Conservation (phyloP, 2,329 filamentous ascomycete species). For the Nemania bipapillata region DNA sequence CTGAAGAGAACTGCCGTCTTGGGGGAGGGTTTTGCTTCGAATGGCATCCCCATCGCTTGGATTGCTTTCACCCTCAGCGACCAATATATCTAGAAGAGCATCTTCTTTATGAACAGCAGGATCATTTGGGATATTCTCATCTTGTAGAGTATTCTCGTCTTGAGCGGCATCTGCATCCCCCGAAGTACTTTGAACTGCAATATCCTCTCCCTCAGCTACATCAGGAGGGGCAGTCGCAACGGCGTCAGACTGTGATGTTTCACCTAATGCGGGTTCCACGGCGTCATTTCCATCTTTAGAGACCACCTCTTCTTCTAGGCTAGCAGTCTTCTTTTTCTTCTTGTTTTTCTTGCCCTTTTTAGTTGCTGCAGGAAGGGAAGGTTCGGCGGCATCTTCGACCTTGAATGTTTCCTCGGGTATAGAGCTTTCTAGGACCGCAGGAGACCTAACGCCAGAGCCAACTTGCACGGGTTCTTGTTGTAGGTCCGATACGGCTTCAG, state of each 20-base stretch:
- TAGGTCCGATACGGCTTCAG: slow-evolving; percentile 21
- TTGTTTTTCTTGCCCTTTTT: slow-evolving; percentile 52
- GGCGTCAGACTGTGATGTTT: slow-evolving; percentile 6
- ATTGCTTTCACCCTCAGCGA: not conserved
- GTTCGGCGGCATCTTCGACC: slow-evolving; percentile 14
- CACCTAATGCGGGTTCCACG: not conserved
- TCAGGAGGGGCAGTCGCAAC: not conserved
- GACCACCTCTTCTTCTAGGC: slow-evolving; percentile 6
- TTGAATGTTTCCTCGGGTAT: slow-evolving; percentile 13
- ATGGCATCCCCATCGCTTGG: not conserved
- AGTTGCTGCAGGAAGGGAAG: slow-evolving; percentile 26
- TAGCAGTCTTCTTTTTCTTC: slow-evolving; percentile 52
- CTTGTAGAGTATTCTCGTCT: not conserved
- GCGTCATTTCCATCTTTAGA: not conserved
- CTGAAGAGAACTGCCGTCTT: not conserved
- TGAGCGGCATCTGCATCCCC: not conserved
- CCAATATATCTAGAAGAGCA: not conserved
- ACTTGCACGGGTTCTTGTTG: slow-evolving; percentile 22
- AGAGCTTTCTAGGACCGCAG: too few species aligned
- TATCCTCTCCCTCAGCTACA: not conserved
- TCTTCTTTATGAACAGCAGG: not conserved
- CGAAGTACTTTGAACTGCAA: not conserved
- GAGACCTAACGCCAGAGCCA: not conserved
- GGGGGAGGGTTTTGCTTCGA: not conserved
- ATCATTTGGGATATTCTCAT: not conserved